These are phyloP conservation scores for Quercus robur DNA, from an alignment of 306 rosid genomes.

Conservation along the genomic window DNA sequence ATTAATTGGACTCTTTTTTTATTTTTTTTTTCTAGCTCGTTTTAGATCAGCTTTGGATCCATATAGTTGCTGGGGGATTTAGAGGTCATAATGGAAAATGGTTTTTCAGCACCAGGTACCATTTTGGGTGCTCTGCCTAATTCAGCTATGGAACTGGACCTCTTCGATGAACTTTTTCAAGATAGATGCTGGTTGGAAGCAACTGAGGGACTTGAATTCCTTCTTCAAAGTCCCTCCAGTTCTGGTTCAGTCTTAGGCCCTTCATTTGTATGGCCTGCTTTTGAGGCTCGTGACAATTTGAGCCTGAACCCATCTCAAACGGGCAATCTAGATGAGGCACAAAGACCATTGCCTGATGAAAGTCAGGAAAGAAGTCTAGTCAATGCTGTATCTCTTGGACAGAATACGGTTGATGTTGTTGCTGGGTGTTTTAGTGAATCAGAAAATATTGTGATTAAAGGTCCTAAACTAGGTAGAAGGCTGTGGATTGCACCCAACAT, in stretches of 20 bases:
- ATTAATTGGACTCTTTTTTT: not conserved
- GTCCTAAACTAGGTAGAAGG: slow-evolving; percentile 42
- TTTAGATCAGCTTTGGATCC: slow-evolving; percentile 29
- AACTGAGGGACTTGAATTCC: slow-evolving; percentile 60
- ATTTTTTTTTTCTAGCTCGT: not conserved
- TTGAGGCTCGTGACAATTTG: slow-evolving; percentile 28
- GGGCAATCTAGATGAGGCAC: slow-evolving; percentile 33
- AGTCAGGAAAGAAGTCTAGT: slow-evolving; percentile 14
- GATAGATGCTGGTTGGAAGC: slow-evolving; percentile 91
- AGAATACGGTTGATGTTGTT: slow-evolving; percentile 25
- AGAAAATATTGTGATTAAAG: slow-evolving; percentile 33
- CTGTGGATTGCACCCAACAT: slow-evolving; percentile 57
- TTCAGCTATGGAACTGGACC: slow-evolving; percentile 69
- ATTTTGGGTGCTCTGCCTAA: slow-evolving; percentile 54
- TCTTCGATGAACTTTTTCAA: slow-evolving; percentile 73
- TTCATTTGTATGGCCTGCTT: slow-evolving; percentile 54
- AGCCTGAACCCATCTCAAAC: slow-evolving; percentile 21
- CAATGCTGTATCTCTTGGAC: slow-evolving; percentile 11
- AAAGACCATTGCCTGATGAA: slow-evolving; percentile 16
- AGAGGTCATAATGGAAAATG: slow-evolving; percentile 57
- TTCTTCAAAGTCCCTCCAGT: slow-evolving; percentile 44
- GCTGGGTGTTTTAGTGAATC: slow-evolving; percentile 23
- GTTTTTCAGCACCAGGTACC: slow-evolving; percentile 48
- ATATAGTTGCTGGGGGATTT: slow-evolving; percentile 7
- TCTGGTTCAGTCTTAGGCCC: slow-evolving; percentile 57